These are phyloP conservation scores for Fusarium subtropicale DNA, from an alignment of 2,329 filamentous ascomycete species.

Conservation along the genomic window DNA sequence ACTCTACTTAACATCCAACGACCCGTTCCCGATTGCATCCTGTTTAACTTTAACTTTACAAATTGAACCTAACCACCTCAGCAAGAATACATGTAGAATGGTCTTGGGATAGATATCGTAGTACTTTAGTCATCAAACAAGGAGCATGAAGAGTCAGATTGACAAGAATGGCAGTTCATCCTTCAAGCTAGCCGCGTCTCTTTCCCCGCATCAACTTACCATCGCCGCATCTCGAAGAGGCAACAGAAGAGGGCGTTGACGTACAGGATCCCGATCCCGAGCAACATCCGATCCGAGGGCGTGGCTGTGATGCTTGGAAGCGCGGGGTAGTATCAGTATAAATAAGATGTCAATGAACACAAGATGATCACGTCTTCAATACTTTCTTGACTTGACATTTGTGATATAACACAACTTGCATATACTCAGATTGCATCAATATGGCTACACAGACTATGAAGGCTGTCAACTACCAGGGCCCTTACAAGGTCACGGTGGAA, in stretches of 20 bases:
- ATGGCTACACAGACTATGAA: slow-evolving; percentile 61
- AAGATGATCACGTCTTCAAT: not conserved
- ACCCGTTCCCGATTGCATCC: not conserved
- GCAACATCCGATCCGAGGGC: slow-evolving; percentile 14
- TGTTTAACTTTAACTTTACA: not conserved
- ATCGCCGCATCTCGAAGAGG: slow-evolving; percentile 26
- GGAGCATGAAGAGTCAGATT: slow-evolving; percentile 5
- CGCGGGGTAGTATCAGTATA: slow-evolving; percentile 29
- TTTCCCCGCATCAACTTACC: slow-evolving; percentile 30
- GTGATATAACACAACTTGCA: not conserved
- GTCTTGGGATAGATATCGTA: not conserved
- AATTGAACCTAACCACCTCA: too few species aligned
- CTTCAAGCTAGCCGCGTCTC: slow-evolving; percentile 7
- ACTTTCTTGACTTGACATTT: not conserved
- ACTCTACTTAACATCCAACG: not conserved
- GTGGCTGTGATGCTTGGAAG: slow-evolving; percentile 19
- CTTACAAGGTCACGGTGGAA: slow-evolving; percentile 71
- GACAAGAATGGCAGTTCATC: slow-evolving; percentile 4
- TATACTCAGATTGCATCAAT: slow-evolving; percentile 6
- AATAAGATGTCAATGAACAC: not conserved
- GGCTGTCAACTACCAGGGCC: slow-evolving; percentile 71
- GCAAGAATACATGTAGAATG: not conserved
- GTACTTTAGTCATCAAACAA: not conserved
- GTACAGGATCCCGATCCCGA: slow-evolving; percentile 19
- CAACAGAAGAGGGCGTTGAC: slow-evolving; percentile 16